These are phyloP conservation scores for Candida tropicalis DNA, from an alignment of 1,139 yeast species.

Conservation along the genomic window DNA sequence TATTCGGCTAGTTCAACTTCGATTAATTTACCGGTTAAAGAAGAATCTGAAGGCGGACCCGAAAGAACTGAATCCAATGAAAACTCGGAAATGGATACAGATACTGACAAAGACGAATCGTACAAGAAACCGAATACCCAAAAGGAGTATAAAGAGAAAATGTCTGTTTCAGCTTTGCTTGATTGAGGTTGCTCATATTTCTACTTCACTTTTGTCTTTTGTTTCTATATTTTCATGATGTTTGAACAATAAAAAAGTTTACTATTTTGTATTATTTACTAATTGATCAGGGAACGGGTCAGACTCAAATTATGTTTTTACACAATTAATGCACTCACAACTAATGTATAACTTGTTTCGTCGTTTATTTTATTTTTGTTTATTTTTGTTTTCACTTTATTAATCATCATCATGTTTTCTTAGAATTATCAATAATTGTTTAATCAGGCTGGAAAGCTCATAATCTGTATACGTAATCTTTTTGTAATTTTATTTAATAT, in stretches of 20 bases:
- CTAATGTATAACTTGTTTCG: too few relatives aligned
- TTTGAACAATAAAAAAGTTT: neutral
- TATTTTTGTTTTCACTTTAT: neutral
- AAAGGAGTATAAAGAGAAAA: slow-evolving; percentile 8
- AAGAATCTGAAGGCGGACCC: slow-evolving; percentile 10
- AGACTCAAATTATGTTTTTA: too few relatives aligned
- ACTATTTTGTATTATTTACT: neutral
- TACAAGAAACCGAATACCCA: neutral
- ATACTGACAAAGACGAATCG: neutral
- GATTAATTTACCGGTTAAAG: slow-evolving; percentile 12
- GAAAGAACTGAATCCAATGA: slow-evolving; percentile 7
- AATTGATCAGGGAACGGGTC: neutral
- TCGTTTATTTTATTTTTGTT: too few relatives aligned
- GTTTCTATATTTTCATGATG: neutral
- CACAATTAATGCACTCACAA: too few relatives aligned
- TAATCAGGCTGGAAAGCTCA: neutral
- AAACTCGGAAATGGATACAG: slow-evolving; percentile 1
- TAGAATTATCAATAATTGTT: neutral
- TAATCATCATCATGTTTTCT: too few relatives aligned
- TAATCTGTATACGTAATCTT: neutral
- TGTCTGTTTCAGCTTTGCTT: slow-evolving; percentile 15
- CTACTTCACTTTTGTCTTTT: neutral
- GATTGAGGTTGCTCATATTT: slow-evolving; percentile 7
- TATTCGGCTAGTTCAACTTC: slow-evolving; percentile 13
- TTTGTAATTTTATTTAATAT: slow-evolving; percentile 3